Percentiles rank a stretch among this genome's conserved stretches.
Conservation (phyloP, 2,329 filamentous ascomycete genomes). For the Epichloe aotearoae region DNA sequence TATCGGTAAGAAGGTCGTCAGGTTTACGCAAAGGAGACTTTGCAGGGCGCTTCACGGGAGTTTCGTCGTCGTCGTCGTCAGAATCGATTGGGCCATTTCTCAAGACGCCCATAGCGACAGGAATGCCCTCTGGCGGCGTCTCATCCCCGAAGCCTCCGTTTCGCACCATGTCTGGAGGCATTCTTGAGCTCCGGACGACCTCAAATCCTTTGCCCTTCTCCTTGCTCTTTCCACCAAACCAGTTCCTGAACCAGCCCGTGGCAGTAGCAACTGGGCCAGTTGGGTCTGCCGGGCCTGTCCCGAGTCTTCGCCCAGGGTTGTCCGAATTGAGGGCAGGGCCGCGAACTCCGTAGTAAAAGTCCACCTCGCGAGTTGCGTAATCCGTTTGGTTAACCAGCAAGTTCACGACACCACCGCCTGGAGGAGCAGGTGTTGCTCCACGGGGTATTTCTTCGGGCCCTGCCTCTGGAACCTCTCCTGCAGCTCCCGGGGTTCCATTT, state of each 20-base stretch:
- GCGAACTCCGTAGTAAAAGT: constrained; percentile 91
- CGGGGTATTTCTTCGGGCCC: constrained; percentile 26
- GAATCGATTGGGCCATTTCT: constrained; percentile 51
- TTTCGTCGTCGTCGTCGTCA: constrained; percentile 37
- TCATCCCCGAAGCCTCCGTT: constrained; percentile 46
- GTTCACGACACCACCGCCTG: constrained; percentile 17
- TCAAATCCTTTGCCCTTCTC: constrained; percentile 96
- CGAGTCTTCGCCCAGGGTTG: constrained; percentile 67
- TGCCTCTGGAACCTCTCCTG: constrained; percentile 21
- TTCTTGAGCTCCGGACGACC: constrained; percentile 79
- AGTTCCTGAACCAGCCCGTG: constrained; percentile 70
- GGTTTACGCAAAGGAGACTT: constrained; percentile 14
- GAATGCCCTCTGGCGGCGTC: constrained; percentile 52
- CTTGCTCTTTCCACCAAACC: constrained; percentile 76
- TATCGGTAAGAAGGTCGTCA: constrained; percentile 30
- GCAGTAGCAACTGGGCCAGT: constrained; percentile 84
- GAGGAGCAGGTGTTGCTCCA: constrained; percentile 31
- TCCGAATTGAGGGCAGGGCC: constrained; percentile 78
- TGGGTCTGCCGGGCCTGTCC: constrained; percentile 89
- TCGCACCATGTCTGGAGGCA: constrained; percentile 58
- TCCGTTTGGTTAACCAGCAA: constrained; percentile 54
- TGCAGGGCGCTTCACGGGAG: constrained; percentile 12
- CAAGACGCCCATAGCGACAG: constrained; percentile 48
- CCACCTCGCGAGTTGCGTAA: constrained; percentile 86
- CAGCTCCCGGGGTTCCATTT: constrained; percentile 1